A percentile compares a stretch with the other conserved stretches of the same genome.
Conservation (phyloP, 805 yeast genomes). For the Pichia phayaonensis region DNA sequence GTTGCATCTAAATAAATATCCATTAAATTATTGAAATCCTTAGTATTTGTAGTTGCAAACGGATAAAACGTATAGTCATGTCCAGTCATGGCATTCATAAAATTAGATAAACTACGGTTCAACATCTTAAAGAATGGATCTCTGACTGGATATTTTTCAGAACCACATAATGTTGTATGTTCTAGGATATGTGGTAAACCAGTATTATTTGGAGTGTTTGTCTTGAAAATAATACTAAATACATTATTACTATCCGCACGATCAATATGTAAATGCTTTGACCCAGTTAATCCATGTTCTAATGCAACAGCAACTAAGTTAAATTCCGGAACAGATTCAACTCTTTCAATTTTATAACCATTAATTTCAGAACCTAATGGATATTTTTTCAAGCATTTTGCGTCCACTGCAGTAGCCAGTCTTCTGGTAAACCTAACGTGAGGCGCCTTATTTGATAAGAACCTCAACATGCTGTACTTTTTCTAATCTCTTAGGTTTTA, state of each 20-base stretch:
- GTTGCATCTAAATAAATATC: constrained; percentile 86
- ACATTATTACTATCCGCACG: constrained; percentile 80
- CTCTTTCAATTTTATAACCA: constrained; percentile 62
- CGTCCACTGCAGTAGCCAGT: constrained; percentile 6
- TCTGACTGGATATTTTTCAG: constrained; percentile 82
- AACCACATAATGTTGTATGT: constrained; percentile 94
- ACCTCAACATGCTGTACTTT: background rate
- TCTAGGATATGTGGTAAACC: constrained; percentile 96
- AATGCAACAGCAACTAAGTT: constrained; percentile 72
- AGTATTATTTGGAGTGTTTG: constrained; percentile 90
- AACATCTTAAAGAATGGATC: constrained; percentile 98
- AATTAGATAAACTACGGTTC: constrained; percentile 86
- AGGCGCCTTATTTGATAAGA: background rate
- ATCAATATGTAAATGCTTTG: constrained; percentile 80
- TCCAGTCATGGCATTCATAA: constrained; percentile 99
- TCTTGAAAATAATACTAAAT: constrained; percentile 82
- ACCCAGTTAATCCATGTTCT: constrained; percentile 59
- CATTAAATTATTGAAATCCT: constrained; percentile 77
- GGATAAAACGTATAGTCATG: constrained; percentile 95
- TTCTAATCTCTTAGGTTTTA: background rate
- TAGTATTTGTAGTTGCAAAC: constrained; percentile 84
- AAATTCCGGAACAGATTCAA: constrained; percentile 70
- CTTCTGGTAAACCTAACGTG: background rate
- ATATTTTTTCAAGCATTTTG: constrained; percentile 33
- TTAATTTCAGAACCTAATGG: constrained; percentile 55